Percentiles rank a stretch among this genome's conserved stretches.
Conservation (phyloP, 2,329 filamentous ascomycete genomes). For the Chrysoporthe cubensis region DNA sequence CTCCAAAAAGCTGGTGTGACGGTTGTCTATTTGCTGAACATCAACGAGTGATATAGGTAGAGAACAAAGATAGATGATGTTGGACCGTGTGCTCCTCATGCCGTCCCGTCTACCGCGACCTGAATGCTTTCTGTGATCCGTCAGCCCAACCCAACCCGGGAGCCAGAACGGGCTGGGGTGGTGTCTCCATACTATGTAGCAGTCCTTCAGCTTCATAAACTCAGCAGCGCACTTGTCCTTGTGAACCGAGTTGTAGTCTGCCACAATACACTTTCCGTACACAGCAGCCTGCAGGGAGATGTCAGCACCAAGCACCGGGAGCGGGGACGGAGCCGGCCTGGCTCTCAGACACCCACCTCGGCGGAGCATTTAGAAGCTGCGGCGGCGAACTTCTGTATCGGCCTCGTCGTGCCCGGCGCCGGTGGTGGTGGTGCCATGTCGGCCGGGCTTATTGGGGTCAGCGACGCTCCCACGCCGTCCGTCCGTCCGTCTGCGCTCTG, state of each 20-base stretch:
- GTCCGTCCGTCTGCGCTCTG: no score
- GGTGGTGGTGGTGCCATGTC: slow-evolving; percentile 22
- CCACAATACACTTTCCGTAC: slow-evolving; percentile 90
- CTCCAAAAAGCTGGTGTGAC: not conserved
- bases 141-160: not conserved
- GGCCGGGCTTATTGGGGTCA: not conserved
- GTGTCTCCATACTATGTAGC: slow-evolving; percentile 72
- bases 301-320: not conserved
- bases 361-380: slow-evolving; percentile 59
- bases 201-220: slow-evolving; percentile 84
- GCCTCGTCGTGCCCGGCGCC: slow-evolving; percentile 45
- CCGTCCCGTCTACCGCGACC: slow-evolving; percentile 15
- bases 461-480: no score
- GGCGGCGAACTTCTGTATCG: slow-evolving; percentile 59
- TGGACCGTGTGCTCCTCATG: not conserved
- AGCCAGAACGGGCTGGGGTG: not conserved
- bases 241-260: slow-evolving; percentile 86
- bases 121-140: slow-evolving; percentile 25
- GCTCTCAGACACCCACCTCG: slow-evolving; percentile 48
- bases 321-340: not conserved
- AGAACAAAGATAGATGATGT: not conserved
- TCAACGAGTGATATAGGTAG: slow-evolving; percentile 5
- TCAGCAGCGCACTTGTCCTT: slow-evolving; percentile 90
- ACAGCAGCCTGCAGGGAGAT: slow-evolving; percentile 65
- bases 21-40: slow-evolving; percentile 9